Evolutionary conservation across 768 basidiomycete species (phyloP).

Genomic region (Leccinum arenicola): DNA sequence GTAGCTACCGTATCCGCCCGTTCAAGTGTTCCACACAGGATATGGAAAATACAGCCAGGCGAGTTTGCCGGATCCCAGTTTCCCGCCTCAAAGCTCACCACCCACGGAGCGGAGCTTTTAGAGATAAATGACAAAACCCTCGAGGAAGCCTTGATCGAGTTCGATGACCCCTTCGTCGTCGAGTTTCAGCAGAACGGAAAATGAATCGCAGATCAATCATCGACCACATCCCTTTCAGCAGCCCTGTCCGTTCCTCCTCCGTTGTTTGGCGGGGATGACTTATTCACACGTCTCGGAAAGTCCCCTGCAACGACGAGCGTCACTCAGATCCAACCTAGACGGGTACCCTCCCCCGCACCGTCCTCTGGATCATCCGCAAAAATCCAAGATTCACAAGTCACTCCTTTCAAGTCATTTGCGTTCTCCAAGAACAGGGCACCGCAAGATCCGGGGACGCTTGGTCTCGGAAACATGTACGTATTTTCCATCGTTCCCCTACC

Average conservation of each 20-base stretch:
- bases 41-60: conserved; percentile 57
- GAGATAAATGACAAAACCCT: conserved; percentile 45
- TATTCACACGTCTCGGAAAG: conserved; percentile 48
- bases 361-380: conserved; percentile 23
- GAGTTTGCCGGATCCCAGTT: conserved; percentile 31
- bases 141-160: conserved; percentile 55
- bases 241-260: conserved; percentile 38
- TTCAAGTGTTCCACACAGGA: conserved; percentile 53
- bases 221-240: conserved; percentile 5
- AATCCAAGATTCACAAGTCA: conserved; percentile 23
- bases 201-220: conserved; percentile 51
- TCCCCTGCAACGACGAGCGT: conserved; percentile 20
- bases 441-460: conserved; percentile 73
- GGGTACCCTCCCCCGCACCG: conserved; percentile 20
- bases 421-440: conserved; percentile 38
- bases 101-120: conserved; percentile 39
- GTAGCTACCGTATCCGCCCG: conserved; percentile 40
- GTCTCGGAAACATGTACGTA: conserved; percentile 82
- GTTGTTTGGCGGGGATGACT: conserved; percentile 54
- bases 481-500: neutral
- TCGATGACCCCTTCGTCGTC: conserved; percentile 72
- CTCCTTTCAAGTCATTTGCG: conserved; percentile 32
- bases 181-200: conserved; percentile 60
- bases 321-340: conserved; percentile 24
- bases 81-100: conserved; percentile 25